A percentile compares a stretch with the other conserved stretches of the same genome.
Conservation (phyloP, 768 basidiomycete genomes). For the Tylopilus subfusipes region DNA sequence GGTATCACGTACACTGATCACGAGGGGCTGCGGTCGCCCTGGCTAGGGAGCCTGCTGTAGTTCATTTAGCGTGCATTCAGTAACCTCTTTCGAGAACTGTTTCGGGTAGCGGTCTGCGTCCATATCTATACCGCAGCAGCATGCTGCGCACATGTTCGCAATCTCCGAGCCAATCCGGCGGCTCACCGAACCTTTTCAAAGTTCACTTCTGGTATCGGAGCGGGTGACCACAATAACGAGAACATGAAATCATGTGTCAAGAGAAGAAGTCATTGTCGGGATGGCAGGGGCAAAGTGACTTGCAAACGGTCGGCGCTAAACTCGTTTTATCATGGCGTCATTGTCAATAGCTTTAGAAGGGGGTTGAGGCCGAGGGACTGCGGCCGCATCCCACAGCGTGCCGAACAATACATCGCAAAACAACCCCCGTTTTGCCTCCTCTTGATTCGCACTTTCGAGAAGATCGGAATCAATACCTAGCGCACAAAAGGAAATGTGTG, state of each 20-base stretch:
- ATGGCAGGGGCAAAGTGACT: no score
- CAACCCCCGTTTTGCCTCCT: no score
- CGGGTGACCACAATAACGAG: background rate
- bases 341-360: background rate
- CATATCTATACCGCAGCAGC: background rate
- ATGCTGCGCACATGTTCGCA: background rate
- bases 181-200: background rate
- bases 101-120: slow-evolving; percentile 29
- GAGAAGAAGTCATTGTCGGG: no score
- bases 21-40: background rate
- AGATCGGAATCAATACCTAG: background rate
- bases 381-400: background rate
- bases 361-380: no score
- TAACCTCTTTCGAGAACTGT: slow-evolving; percentile 44
- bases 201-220: no score
- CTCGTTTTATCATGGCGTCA: background rate
- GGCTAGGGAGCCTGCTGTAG: slow-evolving; percentile 17
- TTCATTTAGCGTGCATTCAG: slow-evolving; percentile 47
- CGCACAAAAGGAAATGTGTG: background rate
- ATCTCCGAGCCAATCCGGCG: background rate
- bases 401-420: background rate
- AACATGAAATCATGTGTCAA: background rate
- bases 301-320: background rate
- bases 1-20: no score
- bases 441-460: background rate